Evolutionary conservation across 257 asterid species (phyloP), one percentile per base, ranked within the genome.

Genomic region (Solanum ahanhuiri): DNA sequence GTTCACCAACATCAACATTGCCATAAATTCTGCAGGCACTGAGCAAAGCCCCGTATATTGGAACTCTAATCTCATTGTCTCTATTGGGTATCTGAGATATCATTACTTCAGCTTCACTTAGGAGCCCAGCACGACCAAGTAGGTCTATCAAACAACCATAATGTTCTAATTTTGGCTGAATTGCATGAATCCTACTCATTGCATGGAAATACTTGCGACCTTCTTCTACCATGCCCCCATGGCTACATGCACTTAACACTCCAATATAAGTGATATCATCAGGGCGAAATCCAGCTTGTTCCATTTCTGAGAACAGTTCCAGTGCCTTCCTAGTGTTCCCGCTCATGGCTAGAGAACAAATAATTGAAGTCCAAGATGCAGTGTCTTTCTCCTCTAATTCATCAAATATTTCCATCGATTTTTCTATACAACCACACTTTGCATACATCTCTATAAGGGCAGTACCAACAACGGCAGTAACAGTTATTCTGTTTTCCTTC

Each of bases 381-480:
- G 94, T 86, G 37, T 95, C 98, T 87, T 89, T 95, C 86, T 91
- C 93, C 33, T 90, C 89, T 92, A 95, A 79, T 35, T n/a, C 89
- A 81, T 85, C 12, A 82, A 95, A 95, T 54, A 95, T 91, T 70
- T 90, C 87, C 85, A 91, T 54, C 37, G 98, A 93, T 86, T 93
- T 93, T 48, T 92, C 93, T 66, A 95, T 85, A 89, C 83, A 90
- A 83, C 98, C 98, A 63, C 98, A 95, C 90, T 95, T 94, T 48
- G 98, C 95, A 81, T 95, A 95, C 98, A 93, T 94, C 82, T 95
- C 97, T 83, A 93, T 91, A 25, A 94, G 94, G 75, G 98, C 97
- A 51, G 98, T 95, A 57, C 98, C 97, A 8, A 93, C 95, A 83
- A 94, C 92, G 31, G 93, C 90, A 87, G 94, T 93, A 35, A 96